Conservation (phyloP, 1,284 basidiomycete species). For the Ceratobasidium sp. region DNA sequence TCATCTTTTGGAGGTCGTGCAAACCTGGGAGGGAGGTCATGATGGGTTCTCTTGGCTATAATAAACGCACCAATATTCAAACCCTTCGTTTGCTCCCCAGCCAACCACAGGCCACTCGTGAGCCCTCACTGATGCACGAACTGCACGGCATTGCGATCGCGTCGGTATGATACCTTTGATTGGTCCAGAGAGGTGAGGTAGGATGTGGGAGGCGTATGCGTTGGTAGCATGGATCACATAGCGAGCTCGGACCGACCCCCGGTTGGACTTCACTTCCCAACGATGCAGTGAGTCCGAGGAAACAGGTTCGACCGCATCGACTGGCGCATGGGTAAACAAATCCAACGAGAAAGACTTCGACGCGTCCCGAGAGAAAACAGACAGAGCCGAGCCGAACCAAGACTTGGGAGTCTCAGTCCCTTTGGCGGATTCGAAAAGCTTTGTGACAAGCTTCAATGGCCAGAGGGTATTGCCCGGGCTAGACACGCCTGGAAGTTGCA, state of each 20-base stretch:
- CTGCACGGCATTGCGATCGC: conserved; percentile 78
- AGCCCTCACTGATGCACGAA: conserved; percentile 64
- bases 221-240: conserved; percentile 86
- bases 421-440: conserved; percentile 61
- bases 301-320: conserved; percentile 61
- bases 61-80: conserved; percentile 75
- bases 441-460: conserved; percentile 81
- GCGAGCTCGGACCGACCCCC: conserved; percentile 69
- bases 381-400: conserved; percentile 12
- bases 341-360: conserved; percentile 59
- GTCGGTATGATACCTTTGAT: conserved; percentile 72
- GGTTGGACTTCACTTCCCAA: conserved; percentile 70
- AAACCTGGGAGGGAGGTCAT: conserved; percentile 29
- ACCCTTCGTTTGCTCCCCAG: conserved; percentile 62
- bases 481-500: conserved; percentile 66
- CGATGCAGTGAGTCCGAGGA: conserved; percentile 52
- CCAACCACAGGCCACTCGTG: conserved; percentile 57
- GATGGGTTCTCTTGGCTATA: neutral
- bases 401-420: conserved; percentile 35
- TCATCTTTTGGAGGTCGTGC: conserved; percentile 46
- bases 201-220: conserved; percentile 77
- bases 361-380: conserved; percentile 28
- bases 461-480: conserved; percentile 75
- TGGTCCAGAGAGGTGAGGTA: conserved; percentile 70
- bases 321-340: conserved; percentile 79